A percentile compares a stretch with the other conserved stretches of the same genome.
Conservation (phyloP, 176 grass and related monocot genomes). For the Cocos nucifera region DNA sequence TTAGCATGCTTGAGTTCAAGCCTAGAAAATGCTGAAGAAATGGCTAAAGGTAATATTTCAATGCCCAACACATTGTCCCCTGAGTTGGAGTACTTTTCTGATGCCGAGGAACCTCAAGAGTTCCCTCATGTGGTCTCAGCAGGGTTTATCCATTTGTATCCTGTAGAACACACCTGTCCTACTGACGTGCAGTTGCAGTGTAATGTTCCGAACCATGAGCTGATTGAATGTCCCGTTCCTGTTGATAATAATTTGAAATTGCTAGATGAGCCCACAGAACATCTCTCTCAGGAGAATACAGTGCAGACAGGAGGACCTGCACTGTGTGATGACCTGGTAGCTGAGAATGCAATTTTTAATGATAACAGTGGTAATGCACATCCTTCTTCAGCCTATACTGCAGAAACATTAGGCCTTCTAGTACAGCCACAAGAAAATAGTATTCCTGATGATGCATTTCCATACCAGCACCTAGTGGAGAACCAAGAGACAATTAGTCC, state of each 20-base stretch:
- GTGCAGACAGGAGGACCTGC: neutral
- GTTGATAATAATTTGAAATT: constrained; percentile 5
- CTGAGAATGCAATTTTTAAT: neutral
- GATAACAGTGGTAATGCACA: neutral
- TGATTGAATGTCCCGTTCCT: constrained; percentile 20
- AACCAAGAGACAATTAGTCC: neutral
- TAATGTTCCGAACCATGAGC: constrained; percentile 16
- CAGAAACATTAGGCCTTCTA: neutral
- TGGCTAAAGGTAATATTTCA: neutral
- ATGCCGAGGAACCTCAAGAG: constrained; percentile 1
- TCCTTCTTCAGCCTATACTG: neutral
- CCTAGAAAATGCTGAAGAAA: neutral
- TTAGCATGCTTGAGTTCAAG: neutral
- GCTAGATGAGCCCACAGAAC: neutral
- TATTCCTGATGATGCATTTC: neutral
- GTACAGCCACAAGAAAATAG: neutral
- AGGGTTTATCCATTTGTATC: neutral
- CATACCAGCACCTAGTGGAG: neutral
- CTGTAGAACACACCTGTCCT: constrained; percentile 16
- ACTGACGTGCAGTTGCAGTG: constrained; percentile 18
- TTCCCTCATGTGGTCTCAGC: neutral
- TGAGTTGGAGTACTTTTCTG: constrained; percentile 1
- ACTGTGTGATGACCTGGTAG: neutral
- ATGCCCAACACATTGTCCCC: neutral
- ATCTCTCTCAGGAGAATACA: neutral